These are phyloP conservation scores for Podila epicladia DNA, from an alignment of 192 early-diverging fungal genomes.

Conservation along the genomic window DNA sequence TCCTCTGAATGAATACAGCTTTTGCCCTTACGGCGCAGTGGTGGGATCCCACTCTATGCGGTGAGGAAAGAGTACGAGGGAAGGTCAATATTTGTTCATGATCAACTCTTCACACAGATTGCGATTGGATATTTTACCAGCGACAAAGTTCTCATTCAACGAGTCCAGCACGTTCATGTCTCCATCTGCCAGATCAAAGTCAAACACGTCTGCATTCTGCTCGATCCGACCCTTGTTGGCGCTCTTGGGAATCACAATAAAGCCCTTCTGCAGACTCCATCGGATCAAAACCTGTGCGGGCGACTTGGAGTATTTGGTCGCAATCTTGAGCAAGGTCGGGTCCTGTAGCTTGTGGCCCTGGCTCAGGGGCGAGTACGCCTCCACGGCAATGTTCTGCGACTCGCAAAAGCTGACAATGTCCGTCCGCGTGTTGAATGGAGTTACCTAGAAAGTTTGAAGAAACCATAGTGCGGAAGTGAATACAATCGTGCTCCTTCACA, in stretches of 20 bases:
- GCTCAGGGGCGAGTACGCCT: constrained; percentile 66
- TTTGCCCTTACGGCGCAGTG: background rate
- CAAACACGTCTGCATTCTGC: constrained; percentile 68
- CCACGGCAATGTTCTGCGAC: constrained; percentile 59
- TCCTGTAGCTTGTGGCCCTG: constrained; percentile 61
- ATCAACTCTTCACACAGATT: background rate
- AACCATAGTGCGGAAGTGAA: background rate
- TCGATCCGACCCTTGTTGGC: constrained; percentile 58
- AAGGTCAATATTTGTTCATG: background rate
- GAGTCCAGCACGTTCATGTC: constrained; percentile 67
- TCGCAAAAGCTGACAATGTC: constrained; percentile 61
- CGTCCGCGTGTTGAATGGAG: constrained; percentile 57
- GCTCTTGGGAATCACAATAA: constrained; percentile 68
- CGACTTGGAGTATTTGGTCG: constrained; percentile 61
- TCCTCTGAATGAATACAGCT: background rate
- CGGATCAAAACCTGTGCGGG: constrained; percentile 66
- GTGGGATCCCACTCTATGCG: constrained; percentile 2
- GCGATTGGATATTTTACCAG: constrained; percentile 22
- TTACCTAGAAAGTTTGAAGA: constrained; percentile 35
- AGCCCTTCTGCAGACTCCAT: constrained; percentile 70
- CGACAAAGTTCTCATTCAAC: constrained; percentile 58
- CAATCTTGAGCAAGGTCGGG: constrained; percentile 57
- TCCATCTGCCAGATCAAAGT: constrained; percentile 63
- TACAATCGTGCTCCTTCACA: too few species aligned
- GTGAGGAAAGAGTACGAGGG: background rate